Base-by-base conservation (phyloP, 75 land plant species). In the Adiantum capillusveneris region DNA sequence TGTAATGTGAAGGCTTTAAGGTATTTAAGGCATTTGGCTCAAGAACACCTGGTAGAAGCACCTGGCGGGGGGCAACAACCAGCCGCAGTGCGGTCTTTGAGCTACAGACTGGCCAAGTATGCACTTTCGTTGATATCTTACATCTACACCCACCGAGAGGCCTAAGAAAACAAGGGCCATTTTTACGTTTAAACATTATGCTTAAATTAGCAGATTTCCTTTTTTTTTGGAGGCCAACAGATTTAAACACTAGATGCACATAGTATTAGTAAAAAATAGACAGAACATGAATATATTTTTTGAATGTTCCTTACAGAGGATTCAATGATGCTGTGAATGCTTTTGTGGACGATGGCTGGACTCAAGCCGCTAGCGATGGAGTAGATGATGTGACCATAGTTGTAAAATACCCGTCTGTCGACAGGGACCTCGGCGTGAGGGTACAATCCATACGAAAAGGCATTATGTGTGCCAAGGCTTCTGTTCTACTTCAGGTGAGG, bases 91-190 rank as follows among this genome's bases (percentile, higher is more conserved):
- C 69, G 90, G 29, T 76, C 87, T 3, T 69, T 86, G 25, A 75
- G 90, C 57, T 87, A 80, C 58, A 77, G 79, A 43, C 57, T 86
- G 57, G 79, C 81, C 80, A 74, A 71, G 90, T 84, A 52, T 34
- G 37, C 9, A 34, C 37, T 34, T 34, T n/a, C n/a, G n/a, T n/a
- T n/a, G n/a, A n/a, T n/a, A n/a, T n/a, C n/a, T n/a, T n/a, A n/a
- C n/a, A n/a, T n/a, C n/a, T n/a, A n/a, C n/a, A n/a, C n/a, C n/a
- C n/a, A n/a, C n/a, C n/a, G n/a, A n/a, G n/a, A n/a, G n/a, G n/a
- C n/a, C n/a, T n/a, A n/a, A n/a, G n/a, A n/a, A n/a, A n/a, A n/a
- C n/a, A n/a, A n/a, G n/a, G n/a, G n/a, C n/a, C n/a, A n/a, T n/a
- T n/a, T n/a, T n/a, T n/a, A n/a, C n/a, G n/a, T n/a, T n/a, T n/a